phyloP scores from a whole-genome alignment of 1,284 basidiomycete genomes.

The Melampsora americana region DNA sequence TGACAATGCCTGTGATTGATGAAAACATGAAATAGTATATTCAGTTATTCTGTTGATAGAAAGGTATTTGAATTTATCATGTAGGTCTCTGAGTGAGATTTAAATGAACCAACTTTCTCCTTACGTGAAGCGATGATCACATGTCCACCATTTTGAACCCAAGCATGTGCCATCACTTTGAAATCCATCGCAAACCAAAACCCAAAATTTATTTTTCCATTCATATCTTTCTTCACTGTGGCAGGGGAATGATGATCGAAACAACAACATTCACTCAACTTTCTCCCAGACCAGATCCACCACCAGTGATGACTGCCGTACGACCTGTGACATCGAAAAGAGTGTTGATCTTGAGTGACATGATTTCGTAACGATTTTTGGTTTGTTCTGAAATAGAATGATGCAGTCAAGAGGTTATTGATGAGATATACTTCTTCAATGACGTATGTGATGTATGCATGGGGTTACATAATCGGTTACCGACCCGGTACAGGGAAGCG shows the following conservation, averaged over 20 bases:
- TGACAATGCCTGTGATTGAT: conserved; percentile 15
- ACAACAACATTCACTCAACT: conserved; percentile 28
- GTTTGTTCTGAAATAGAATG: too few species aligned
- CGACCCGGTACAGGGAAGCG: too few species aligned
- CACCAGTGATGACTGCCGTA: conserved; percentile 44
- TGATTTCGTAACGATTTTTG: background rate
- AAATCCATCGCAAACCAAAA: background rate
- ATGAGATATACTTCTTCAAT: too few species aligned
- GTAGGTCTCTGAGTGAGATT: background rate
- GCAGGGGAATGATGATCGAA: background rate
- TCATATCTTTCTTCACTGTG: background rate
- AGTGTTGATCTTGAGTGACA: conserved; percentile 21
- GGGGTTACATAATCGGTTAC: too few species aligned
- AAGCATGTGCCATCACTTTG: conserved; percentile 44
- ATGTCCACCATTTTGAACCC: conserved; percentile 41
- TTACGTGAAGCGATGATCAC: conserved; percentile 44
- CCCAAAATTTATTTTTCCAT: background rate
- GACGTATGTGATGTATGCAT: too few species aligned
- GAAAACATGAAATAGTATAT: background rate
- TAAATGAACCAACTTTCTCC: conserved; percentile 27
- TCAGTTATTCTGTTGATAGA: too few species aligned
- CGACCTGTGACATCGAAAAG: conserved; percentile 36
- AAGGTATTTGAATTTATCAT: too few species aligned
- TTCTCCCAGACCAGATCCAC: conserved; percentile 44
- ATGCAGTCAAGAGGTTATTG: too few species aligned